A percentile compares a stretch with the other conserved stretches of the same genome.
These are phyloP conservation scores for Protostelium mycophagum DNA, from an alignment of 78 protist genomes.

Conservation along the genomic window DNA sequence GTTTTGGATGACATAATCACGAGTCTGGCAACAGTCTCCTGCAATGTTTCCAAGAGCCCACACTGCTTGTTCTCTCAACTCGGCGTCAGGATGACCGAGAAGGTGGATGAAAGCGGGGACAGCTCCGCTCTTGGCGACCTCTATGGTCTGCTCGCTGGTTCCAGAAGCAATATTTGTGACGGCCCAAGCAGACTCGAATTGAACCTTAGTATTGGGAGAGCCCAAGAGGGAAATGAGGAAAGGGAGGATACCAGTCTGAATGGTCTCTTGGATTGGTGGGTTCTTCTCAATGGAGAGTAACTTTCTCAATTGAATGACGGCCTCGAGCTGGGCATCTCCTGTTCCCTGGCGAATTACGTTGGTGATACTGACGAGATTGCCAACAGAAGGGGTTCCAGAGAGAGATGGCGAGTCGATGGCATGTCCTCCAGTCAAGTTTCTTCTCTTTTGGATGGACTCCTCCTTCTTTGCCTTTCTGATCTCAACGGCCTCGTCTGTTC, in stretches of 20 bases:
- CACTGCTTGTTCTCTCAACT: constrained; percentile 93
- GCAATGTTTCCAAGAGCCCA: constrained; percentile 99
- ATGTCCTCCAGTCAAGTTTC: constrained; percentile 4
- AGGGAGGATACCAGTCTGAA: background rate
- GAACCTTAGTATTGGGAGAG: background rate
- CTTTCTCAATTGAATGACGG: background rate
- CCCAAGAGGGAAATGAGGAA: background rate
- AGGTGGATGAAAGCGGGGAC: constrained; percentile 83
- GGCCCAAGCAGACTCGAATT: constrained; percentile 95
- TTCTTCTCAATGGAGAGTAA: background rate
- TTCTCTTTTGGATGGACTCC: constrained; percentile 67
- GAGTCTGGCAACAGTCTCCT: constrained; percentile 87
- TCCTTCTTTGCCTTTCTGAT: constrained; percentile 82
- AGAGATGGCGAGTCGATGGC: background rate
- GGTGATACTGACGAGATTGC: background rate
- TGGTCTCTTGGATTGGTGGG: background rate
- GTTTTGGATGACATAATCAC: constrained; percentile 73
- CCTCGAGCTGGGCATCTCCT: background rate
- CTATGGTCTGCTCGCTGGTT: constrained; percentile 75
- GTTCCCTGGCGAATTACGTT: no score
- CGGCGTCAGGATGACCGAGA: constrained; percentile 58
- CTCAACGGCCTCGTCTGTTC: constrained; percentile 62
- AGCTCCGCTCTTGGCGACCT: constrained; percentile 74
- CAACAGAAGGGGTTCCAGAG: background rate
- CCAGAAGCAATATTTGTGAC: constrained; percentile 97